Conservation (phyloP, 768 basidiomycete genomes). For the Hypsizygus marmoreus region DNA sequence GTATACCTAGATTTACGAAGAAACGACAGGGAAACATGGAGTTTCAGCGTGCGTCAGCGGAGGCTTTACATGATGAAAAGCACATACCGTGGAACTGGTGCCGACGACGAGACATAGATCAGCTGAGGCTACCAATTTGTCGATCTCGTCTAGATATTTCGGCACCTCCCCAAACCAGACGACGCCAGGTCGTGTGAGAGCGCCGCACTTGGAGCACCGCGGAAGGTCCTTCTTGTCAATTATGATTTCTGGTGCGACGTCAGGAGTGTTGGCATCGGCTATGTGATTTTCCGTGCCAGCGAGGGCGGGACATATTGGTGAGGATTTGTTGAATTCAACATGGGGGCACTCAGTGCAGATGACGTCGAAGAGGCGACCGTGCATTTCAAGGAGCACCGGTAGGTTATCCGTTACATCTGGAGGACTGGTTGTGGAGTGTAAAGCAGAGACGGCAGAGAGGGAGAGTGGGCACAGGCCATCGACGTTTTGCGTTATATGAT, state of each 20-base stretch:
- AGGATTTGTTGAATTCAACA: background rate
- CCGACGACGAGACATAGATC: constrained; percentile 41
- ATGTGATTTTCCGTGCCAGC: background rate
- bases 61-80: no score
- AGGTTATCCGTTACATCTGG: no score
- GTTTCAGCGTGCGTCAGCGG: no score
- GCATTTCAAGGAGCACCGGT: constrained; percentile 12
- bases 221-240: constrained; percentile 29
- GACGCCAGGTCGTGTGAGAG: constrained; percentile 36
- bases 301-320: constrained; percentile 1
- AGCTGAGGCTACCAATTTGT: constrained; percentile 22
- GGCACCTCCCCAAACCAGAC: constrained; percentile 45
- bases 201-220: constrained; percentile 29
- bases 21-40: no score
- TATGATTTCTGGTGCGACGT: constrained; percentile 7
- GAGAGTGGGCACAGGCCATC: no score
- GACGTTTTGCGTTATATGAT: constrained; percentile 64
- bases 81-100: constrained; percentile 24
- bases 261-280: background rate
- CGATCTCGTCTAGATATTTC: constrained; percentile 27
- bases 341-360: background rate
- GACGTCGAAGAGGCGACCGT: background rate
- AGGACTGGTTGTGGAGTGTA: no score
- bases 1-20: no score
- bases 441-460: no score